Base-by-base conservation (phyloP, 1,139 yeast genomes). In the Geotrichum fermentans region DNA sequence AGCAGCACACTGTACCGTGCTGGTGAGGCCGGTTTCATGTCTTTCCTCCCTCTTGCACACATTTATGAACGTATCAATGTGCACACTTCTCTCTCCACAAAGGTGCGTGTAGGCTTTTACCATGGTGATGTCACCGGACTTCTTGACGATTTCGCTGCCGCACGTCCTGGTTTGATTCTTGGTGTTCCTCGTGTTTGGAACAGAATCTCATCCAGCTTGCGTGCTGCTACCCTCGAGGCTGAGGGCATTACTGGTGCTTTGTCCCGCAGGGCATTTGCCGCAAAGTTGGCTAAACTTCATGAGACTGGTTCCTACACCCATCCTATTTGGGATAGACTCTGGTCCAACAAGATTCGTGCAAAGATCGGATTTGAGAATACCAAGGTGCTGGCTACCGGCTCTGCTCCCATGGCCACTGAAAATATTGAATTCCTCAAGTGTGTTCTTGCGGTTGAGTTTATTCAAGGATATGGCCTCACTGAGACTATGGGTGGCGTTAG, bases 391-490 rank as follows among this genome's bases (percentile, higher is more conserved):
- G 64, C 75, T 29, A 73, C 82, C 24, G 95, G 95, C 1, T 81
- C 89, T 30, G 95, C 95, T 3, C 94, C 95, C 18, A 77, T 85
- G 50, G 69, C 83, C 20, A 72, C 75, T 18, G 79, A 76, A 33
- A 80, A 87, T 10, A 68, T 82, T 43, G 66, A 71, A 47, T 83
- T 83, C 61, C 66, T 85, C 60, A 80, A 77, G 61, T 78, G 80
- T n/a, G 74, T 82, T 1, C 71, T 84, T 38, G 78, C 77, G 46
- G 63, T 76, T 49, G 83, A 83, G 20, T 61, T 83, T 48, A 64
- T 72, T 32, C 90, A 84, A 65, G 94, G 94, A 20, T 85, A 84
- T 62, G 95, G 95, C 1, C 70, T 82, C 52, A 85, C 94, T 3
- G 95, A 85, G 63, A 71, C 85, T 1, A 79, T 80, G 66, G 85